Percentiles rank a stretch among this genome's conserved stretches.
These are phyloP conservation scores for Urtica urens DNA, from an alignment of 306 rosid genomes.

Conservation along the genomic window DNA sequence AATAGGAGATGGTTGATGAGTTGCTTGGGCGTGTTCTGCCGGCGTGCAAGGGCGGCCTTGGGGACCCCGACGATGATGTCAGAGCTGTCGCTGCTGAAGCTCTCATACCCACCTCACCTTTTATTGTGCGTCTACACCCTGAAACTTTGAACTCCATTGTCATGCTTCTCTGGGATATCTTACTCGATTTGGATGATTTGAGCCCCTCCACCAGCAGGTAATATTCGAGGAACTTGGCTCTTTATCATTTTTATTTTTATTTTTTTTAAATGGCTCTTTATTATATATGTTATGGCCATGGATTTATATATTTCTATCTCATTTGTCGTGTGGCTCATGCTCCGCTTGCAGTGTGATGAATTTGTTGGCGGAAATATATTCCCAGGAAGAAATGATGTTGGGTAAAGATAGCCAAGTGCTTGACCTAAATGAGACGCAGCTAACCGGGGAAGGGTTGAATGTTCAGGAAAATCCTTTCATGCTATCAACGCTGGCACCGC, in stretches of 20 bases:
- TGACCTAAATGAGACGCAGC: slow-evolving; percentile 43
- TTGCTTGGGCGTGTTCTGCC: slow-evolving; percentile 86
- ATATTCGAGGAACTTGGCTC: background rate
- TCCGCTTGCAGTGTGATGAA: slow-evolving; percentile 90
- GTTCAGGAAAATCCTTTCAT: slow-evolving; percentile 60
- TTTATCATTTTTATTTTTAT: background rate
- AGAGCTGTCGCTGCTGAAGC: slow-evolving; percentile 99
- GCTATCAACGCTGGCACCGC: slow-evolving; percentile 69
- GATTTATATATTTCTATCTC: slow-evolving; percentile 4
- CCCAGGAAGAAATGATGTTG: slow-evolving; percentile 83
- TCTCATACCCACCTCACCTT: slow-evolving; percentile 73
- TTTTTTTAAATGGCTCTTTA: background rate
- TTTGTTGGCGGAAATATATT: slow-evolving; percentile 91
- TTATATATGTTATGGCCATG: background rate
- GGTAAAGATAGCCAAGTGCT: slow-evolving; percentile 36
- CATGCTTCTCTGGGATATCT: slow-evolving; percentile 90
- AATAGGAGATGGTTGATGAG: slow-evolving; percentile 75
- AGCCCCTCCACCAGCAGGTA: slow-evolving; percentile 99
- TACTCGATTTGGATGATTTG: slow-evolving; percentile 96
- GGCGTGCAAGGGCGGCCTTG: slow-evolving; percentile 88
- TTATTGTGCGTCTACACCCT: slow-evolving; percentile 71
- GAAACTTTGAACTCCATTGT: slow-evolving; percentile 70
- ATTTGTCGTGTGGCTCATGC: slow-evolving; percentile 5
- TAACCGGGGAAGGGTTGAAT: slow-evolving; percentile 19
- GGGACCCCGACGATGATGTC: slow-evolving; percentile 97